Percentiles rank a stretch among this genome's conserved stretches.
phyloP scores from a whole-genome alignment of 2,329 filamentous ascomycete species.

The Penicillium digitatum region DNA sequence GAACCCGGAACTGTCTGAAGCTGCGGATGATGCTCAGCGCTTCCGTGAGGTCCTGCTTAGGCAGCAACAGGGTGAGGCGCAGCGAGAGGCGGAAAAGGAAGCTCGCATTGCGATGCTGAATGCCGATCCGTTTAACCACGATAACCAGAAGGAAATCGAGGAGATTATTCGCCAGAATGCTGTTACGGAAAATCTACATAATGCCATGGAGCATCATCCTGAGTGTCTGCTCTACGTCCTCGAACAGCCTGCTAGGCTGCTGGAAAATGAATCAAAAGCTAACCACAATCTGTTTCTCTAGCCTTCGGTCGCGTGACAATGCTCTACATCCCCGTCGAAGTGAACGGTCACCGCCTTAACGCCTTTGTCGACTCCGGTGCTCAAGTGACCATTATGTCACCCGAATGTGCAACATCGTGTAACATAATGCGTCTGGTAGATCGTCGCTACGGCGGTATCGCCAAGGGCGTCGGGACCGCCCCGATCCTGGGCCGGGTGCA shows the following conservation, averaged over 20 bases:
- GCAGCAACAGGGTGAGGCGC: constrained; percentile 65
- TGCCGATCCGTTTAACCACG: constrained; percentile 88
- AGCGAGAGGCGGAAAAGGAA: constrained; percentile 71
- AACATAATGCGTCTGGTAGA: constrained; percentile 96
- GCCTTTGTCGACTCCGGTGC: constrained; percentile 96
- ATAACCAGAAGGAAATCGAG: constrained; percentile 86
- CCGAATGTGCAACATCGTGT: constrained; percentile 81
- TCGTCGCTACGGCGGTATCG: constrained; percentile 84
- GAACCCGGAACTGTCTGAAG: constrained; percentile 72
- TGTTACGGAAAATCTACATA: constrained; percentile 92
- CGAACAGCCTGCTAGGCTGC: background rate
- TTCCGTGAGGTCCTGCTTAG: constrained; percentile 71
- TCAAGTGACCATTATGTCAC: constrained; percentile 98
- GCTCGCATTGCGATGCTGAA: constrained; percentile 81
- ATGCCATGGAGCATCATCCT: constrained; percentile 94
- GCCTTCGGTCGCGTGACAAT: constrained; percentile 94
- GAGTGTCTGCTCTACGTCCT: constrained; percentile 64
- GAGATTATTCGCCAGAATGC: constrained; percentile 95
- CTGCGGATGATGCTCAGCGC: constrained; percentile 67
- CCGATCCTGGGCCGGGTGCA: constrained; percentile 93
- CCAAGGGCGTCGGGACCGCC: constrained; percentile 89
- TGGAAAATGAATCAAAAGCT: constrained; percentile 1
- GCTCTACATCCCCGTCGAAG: constrained; percentile 92
- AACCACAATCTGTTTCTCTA: constrained; percentile 37
- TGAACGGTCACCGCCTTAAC: constrained; percentile 89